Percentiles rank a stretch among this genome's conserved stretches.
These are phyloP conservation scores for Catenaria anguillulae DNA, from an alignment of 371 early-diverging fungal species.

Conservation along the genomic window DNA sequence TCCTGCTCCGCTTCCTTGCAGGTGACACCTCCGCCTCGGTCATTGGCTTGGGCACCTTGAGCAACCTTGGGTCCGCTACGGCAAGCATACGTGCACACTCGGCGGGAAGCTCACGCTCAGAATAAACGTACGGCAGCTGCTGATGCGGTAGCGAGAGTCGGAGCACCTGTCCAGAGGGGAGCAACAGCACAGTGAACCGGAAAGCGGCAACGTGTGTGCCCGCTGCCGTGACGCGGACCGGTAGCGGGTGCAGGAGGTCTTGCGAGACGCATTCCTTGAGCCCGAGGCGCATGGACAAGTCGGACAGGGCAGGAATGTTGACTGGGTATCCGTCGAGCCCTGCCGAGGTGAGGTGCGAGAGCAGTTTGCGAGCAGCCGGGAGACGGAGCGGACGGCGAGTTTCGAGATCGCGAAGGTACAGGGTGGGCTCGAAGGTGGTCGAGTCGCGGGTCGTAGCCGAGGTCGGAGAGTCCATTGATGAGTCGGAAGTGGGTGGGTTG, in stretches of 20 bases:
- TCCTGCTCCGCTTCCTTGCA: neutral
- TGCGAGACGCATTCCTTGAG: slow-evolving; percentile 62
- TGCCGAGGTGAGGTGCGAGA: neutral
- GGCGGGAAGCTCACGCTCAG: slow-evolving; percentile 41
- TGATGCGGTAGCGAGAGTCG: slow-evolving; percentile 35
- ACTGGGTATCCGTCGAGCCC: neutral
- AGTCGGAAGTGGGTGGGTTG: neutral
- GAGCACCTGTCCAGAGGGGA: slow-evolving; percentile 53
- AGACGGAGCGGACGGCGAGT: neutral
- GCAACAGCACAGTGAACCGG: slow-evolving; percentile 68
- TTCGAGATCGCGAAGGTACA: neutral
- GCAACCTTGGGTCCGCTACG: neutral
- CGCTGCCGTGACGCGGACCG: slow-evolving; percentile 55
- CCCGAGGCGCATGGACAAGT: slow-evolving; percentile 46
- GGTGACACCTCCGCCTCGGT: neutral
- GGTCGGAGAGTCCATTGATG: neutral
- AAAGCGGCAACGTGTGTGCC: slow-evolving; percentile 70
- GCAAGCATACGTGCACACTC: slow-evolving; percentile 20
- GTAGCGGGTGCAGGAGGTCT: slow-evolving; percentile 55
- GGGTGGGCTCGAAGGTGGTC: neutral
- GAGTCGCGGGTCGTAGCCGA: too few species aligned
- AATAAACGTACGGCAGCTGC: slow-evolving; percentile 53
- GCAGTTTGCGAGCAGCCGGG: neutral
- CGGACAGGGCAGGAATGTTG: neutral
- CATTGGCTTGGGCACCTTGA: neutral